Conservation (phyloP, 176 grass and related monocot genomes). For the Hyparrhenia diplandra region DNA sequence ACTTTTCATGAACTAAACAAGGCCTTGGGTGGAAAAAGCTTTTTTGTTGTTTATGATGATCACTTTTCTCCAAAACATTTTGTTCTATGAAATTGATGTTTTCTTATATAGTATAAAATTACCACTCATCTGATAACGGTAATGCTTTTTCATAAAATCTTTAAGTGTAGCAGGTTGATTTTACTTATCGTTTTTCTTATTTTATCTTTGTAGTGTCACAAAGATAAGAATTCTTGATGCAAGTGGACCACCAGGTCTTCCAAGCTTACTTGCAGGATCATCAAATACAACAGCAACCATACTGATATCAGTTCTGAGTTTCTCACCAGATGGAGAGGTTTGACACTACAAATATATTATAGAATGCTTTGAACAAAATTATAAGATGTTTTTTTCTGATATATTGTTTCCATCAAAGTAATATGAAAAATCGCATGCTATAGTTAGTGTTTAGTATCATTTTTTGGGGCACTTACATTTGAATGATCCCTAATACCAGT, state of each 20-base stretch:
- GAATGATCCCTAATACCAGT: neutral
- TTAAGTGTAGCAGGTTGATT: neutral
- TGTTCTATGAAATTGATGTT: neutral
- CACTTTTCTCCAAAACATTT: neutral
- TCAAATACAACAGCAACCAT: constrained; percentile 49
- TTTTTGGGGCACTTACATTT: neutral
- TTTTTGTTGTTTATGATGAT: neutral
- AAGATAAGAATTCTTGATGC: constrained; percentile 99
- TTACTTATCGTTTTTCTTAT: constrained; percentile 16
- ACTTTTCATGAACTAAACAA: too few species aligned
- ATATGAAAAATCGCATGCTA: neutral
- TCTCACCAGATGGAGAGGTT: constrained; percentile 93
- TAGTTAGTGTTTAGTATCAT: neutral
- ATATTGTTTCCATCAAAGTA: constrained; percentile 1
- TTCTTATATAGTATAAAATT: neutral
- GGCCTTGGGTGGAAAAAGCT: neutral
- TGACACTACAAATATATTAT: constrained; percentile 4
- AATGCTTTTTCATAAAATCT: constrained; percentile 9
- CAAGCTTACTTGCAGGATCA: constrained; percentile 67
- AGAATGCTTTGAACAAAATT: constrained; percentile 7
- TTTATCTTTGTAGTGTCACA: constrained; percentile 55
- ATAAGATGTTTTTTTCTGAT: constrained; percentile 1
- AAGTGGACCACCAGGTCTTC: constrained; percentile 87
- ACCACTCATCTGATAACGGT: neutral
- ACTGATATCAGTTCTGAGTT: constrained; percentile 81